Base-by-base conservation (phyloP, 345 rosid species). In the Cardamine occulta region DNA sequence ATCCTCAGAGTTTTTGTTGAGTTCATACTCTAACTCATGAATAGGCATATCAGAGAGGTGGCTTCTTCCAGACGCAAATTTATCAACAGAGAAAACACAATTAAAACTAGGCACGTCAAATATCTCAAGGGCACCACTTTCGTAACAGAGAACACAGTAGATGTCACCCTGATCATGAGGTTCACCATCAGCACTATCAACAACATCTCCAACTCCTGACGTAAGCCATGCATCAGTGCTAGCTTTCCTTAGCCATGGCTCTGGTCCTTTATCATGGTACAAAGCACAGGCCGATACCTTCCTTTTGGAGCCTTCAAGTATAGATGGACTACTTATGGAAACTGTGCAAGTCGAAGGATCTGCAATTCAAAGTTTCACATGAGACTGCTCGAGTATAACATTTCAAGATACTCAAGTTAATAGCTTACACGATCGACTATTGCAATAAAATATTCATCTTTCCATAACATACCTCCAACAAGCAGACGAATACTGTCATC, bases 191-290 rank as follows among this genome's bases (percentile, higher is more conserved):
- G 85, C 84, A 84, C 96, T 83, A 66, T 92, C 97, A 80, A 88
- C 82, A 74, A 92, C 83, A 84, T 88, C 96, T 76, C 87, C 90
- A 79, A 90, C 59, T 34, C 98, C 98, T 19, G 96, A 88, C 19
- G 91, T 87, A 83, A 95, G 96, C 99, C 99, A 95, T 68, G 99
- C 97, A 82, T 93, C 98, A 32, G 93, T 84, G 81, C 93, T 95
- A 63, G 98, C 85, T 88, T 95, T 95, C 74, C 97, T 84, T 54
- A 95, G 89, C 99, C 98, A 93, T 65, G 97, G 94, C 62, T 90
- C 96, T 52, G 94, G 90, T 77, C 98, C 99, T 73, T 83, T 89
- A 80, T 95, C 99, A 77, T 92, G 96, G 87, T 90, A 90, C 72
- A 95, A 80, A 58, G 99, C 84, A 82, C 98, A 95, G 39, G 98